Evolutionary conservation across 768 basidiomycete genomes (phyloP).

Genomic region (Erythrobasidium yunnanense): DNA sequence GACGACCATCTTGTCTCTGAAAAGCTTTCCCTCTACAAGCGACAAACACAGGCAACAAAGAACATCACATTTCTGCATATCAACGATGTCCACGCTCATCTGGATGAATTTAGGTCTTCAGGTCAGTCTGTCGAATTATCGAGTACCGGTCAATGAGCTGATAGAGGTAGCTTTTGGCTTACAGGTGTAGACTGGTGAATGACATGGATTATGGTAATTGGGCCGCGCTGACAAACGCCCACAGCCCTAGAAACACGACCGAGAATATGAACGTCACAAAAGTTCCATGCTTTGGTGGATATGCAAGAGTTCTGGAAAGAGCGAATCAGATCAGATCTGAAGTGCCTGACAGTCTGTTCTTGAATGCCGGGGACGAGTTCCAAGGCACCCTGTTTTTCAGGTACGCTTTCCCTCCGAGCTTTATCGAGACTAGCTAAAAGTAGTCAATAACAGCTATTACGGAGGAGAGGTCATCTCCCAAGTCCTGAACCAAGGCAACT

Average conservation of each 20-base stretch:
- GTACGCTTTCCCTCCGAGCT: neutral
- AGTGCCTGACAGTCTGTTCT: slow-evolving; percentile 44
- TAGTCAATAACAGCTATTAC: slow-evolving; percentile 47
- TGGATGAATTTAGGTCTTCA: slow-evolving; percentile 39
- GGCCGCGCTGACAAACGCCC: neutral
- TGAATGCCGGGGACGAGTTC: slow-evolving; percentile 49
- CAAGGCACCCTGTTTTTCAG: slow-evolving; percentile 40
- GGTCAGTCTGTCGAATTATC: neutral
- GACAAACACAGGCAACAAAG: slow-evolving; percentile 14
- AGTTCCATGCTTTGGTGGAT: slow-evolving; percentile 44
- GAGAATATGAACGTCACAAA: slow-evolving; percentile 36
- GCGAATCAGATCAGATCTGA: slow-evolving; percentile 41
- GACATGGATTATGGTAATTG: neutral
- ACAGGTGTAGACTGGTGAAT: too few species aligned
- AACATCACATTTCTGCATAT: slow-evolving; percentile 44
- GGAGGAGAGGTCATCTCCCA: slow-evolving; percentile 46
- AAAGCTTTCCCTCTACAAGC: neutral
- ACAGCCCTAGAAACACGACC: slow-evolving; percentile 43
- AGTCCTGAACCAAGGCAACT: slow-evolving; percentile 46
- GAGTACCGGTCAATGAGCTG: neutral
- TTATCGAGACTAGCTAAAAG: slow-evolving; percentile 31
- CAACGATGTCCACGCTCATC: slow-evolving; percentile 48
- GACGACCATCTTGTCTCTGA: slow-evolving; percentile 25
- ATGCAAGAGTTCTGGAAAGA: slow-evolving; percentile 45
- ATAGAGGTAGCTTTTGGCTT: too few species aligned